phyloP scores from a whole-genome alignment of 2,329 filamentous ascomycete species.

The Cryphonectria nitschkei region DNA sequence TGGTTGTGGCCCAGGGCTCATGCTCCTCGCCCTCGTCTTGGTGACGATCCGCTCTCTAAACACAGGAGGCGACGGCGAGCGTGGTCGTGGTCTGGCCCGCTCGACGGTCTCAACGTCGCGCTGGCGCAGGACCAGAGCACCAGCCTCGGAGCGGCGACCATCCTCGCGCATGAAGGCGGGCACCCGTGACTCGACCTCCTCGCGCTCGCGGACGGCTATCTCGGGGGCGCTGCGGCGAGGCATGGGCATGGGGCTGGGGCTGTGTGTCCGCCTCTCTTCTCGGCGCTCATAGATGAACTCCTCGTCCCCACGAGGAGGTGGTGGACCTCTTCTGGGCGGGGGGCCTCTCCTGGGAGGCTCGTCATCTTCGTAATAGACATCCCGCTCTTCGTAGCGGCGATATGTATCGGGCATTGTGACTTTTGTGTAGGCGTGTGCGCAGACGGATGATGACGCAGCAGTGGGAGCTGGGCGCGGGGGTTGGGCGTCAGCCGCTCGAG shows the following conservation, averaged over 20 bases:
- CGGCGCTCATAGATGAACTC: conserved; percentile 30
- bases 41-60: conserved; percentile 47
- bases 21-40: conserved; percentile 46
- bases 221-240: conserved; percentile 38
- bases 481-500: conserved; percentile 3
- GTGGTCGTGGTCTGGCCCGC: conserved; percentile 48
- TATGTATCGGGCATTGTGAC: conserved; percentile 34
- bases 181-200: conserved; percentile 48
- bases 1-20: conserved; percentile 37
- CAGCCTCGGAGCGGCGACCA: conserved; percentile 50
- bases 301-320: conserved; percentile 25
- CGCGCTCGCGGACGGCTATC: conserved; percentile 47
- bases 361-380: conserved; percentile 46
- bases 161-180: conserved; percentile 58
- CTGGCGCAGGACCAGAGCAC: conserved; percentile 57
- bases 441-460: neutral
- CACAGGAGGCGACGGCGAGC: conserved; percentile 48
- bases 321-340: conserved; percentile 19
- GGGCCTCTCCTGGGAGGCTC: conserved; percentile 26
- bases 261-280: conserved; percentile 24
- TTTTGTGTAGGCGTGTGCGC: conserved; percentile 8
- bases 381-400: conserved; percentile 49
- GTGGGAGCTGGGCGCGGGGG: conserved; percentile 14
- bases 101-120: conserved; percentile 60
- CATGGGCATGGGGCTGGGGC: conserved; percentile 23